Base-by-base conservation (phyloP, 208 protist species). In the Trypanosoma theileri region DNA sequence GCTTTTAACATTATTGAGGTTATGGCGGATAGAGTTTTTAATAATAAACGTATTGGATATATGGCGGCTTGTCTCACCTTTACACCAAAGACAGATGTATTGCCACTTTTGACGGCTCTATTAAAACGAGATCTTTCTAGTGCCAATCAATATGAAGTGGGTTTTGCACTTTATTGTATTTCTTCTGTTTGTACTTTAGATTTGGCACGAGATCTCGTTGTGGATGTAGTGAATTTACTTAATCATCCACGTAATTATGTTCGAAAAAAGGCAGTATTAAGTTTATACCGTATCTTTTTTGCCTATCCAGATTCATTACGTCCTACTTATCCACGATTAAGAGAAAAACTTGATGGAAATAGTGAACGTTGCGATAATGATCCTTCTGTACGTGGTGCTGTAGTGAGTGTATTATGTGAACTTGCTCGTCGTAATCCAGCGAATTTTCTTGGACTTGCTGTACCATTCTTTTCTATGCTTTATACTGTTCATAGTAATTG, bases 341-440 rank as follows among this genome's bases (percentile, higher is more conserved):
- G 98, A 76, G 97, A 99, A 54, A 98, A 98, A 77, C 82, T 99
- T 10, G 91, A 98, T 19, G 97, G 98, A 77, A 66, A 75, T 28
- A 93, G 94, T 55, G 91, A 92, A 59, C 63, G 89, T 66, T 77
- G 64, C 13, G 90, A 97, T 75, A 82, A 77, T 31, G 91, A 96
- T 63, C 79, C 90, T 0, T 75, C 87, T n/a, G 98, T 99, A 11
- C 80, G 96, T 46, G 92, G 91, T 3, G 95, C 96, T 16, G 91
- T 98, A 14, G 98, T 99, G 28, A 98, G 98, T 67, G 98, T 99
- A 17, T 92, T 99, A 66, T 99, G 98, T 77, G 98, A 99, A 82
- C 83, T 99, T 0, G 98, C 98, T 0, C 80, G 96, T 14, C 98
- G 98, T 65, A 99, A 99, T 79, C 98, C 98, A 0, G 90, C 95